These are phyloP conservation scores for Xylaria sp. DNA, from an alignment of 495 filamentous ascomycete species.

Conservation along the genomic window DNA sequence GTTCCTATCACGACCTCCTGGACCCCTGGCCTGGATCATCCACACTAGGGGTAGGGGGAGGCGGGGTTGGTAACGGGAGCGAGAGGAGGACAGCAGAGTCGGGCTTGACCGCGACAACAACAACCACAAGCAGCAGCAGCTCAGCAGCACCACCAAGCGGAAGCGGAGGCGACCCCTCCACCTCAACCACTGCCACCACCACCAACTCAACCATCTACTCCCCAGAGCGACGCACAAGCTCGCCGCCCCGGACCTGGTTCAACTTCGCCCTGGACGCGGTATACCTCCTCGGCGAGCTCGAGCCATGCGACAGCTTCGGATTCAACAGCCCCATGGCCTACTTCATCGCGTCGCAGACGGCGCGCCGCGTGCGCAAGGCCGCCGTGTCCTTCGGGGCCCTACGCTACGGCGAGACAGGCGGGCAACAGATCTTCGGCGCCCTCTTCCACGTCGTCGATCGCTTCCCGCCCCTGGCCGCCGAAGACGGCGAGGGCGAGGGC, in stretches of 20 bases:
- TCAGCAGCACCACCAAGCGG: not conserved
- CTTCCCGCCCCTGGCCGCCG: constrained; percentile 33
- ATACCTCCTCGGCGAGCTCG: constrained; percentile 49
- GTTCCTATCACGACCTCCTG: constrained; percentile 26
- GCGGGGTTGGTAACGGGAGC: no score
- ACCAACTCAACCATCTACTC: not conserved
- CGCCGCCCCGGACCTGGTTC: constrained; percentile 47
- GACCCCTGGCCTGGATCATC: constrained; percentile 4
- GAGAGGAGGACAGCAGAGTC: not conserved
- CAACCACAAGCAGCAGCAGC: not conserved
- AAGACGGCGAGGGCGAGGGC: no score
- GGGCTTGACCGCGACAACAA: not conserved
- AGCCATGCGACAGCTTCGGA: constrained; percentile 49
- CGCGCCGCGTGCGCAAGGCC: constrained; percentile 42
- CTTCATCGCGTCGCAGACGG: constrained; percentile 47
- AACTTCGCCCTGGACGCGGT: constrained; percentile 48
- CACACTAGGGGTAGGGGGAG: not conserved
- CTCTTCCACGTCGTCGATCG: constrained; percentile 52
- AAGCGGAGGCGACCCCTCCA: no score
- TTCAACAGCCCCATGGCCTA: constrained; percentile 52
- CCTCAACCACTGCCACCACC: no score
- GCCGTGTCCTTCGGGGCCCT: constrained; percentile 47
- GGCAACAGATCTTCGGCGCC: constrained; percentile 48
- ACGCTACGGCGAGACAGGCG: constrained; percentile 36
- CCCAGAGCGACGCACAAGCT: constrained; percentile 26